A percentile compares a stretch with the other conserved stretches of the same genome.
phyloP scores from a whole-genome alignment of 768 basidiomycete species.

The Rhizopogon roseolus region DNA sequence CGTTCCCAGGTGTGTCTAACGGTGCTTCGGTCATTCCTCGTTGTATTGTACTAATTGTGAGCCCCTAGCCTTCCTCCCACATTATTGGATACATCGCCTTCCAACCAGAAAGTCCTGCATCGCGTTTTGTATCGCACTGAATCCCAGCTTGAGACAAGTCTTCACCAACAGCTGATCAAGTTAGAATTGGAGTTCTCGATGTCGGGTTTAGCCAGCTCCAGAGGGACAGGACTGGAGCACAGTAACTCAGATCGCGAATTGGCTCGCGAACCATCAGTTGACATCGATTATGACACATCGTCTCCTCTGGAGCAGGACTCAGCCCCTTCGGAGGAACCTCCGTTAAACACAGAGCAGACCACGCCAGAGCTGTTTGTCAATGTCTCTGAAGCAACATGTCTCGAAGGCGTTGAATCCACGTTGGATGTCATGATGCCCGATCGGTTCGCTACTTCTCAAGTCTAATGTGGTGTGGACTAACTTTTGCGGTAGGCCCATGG shows the following conservation, averaged over 20 bases:
- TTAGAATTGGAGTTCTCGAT: constrained; percentile 34
- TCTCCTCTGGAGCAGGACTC: not conserved
- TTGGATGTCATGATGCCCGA: constrained; percentile 55
- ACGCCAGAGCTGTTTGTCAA: not conserved
- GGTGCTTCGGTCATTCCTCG: no score
- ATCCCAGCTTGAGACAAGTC: constrained; percentile 2
- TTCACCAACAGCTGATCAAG: constrained; percentile 25
- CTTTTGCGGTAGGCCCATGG: constrained; percentile 44
- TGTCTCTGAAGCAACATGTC: constrained; percentile 22
- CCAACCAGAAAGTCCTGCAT: constrained; percentile 33
- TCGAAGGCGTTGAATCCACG: constrained; percentile 30
- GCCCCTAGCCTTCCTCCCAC: constrained; percentile 33
- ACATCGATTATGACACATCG: constrained; percentile 1
- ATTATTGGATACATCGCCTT: constrained; percentile 25
- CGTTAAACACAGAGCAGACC: not conserved
- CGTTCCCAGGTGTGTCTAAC: constrained; percentile 41
- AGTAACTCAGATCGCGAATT: not conserved
- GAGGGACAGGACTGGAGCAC: not conserved
- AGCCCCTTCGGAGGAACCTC: not conserved
- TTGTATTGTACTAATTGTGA: not conserved
- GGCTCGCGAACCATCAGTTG: not conserved
- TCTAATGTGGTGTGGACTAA: constrained; percentile 3
- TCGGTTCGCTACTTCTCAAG: constrained; percentile 32
- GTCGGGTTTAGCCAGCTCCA: not conserved
- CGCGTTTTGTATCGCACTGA: constrained; percentile 43